Base-by-base conservation (phyloP, 495 filamentous ascomycete genomes). In the Diplogelasinospora grovesii region DNA sequence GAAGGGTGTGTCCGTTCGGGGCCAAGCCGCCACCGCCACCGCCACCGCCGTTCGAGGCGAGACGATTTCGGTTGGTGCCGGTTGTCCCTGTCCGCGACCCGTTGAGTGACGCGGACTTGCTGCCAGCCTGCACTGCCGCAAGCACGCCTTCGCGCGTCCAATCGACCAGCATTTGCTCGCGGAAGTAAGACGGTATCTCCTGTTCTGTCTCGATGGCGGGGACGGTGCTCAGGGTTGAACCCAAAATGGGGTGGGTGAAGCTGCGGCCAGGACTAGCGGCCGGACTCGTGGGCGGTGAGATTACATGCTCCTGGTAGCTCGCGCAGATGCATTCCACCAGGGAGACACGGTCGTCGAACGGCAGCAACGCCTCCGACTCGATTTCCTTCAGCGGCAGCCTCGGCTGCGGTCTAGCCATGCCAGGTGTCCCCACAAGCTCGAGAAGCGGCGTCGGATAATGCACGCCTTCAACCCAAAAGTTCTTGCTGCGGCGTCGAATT, bases 131-230 rank as follows among this genome's bases (percentile, higher is more conserved):
- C 21, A 81, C 70, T 15, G 70, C 71, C 6, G 78, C 73, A 21
- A 94, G 62, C 33, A 81, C 82, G 6, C 66, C 61, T 45, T 92
- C 86, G 47, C 77, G 79, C 25, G 73, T 80, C 89, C 89, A 96
- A 22, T 83, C 74, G 38, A 49, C 42, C 9, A 79, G 69, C 51
- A 89, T 70, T 48, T 83, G 77, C 33, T 90, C 83, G 44, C 71
- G 79, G 41, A 84, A 73, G 13, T 71, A 75, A 3, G 50, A 15
- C 46, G 68, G 60, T 24, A 71, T 32, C 33, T 68, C 61, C 43
- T 64, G 33, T 34, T 60, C 44, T 22, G 55, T 46, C 25, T 64
- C 53, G 22, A 53, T 55, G 11, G 56, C 46, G 8, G 59, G 61
- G 22, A 63, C 55, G 3, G 56, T 40, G 55, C 58, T 64, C 37